Evolutionary conservation across 805 yeast species (phyloP), one percentile per base, ranked within the genome.

Genomic region (Priceomyces medius): DNA sequence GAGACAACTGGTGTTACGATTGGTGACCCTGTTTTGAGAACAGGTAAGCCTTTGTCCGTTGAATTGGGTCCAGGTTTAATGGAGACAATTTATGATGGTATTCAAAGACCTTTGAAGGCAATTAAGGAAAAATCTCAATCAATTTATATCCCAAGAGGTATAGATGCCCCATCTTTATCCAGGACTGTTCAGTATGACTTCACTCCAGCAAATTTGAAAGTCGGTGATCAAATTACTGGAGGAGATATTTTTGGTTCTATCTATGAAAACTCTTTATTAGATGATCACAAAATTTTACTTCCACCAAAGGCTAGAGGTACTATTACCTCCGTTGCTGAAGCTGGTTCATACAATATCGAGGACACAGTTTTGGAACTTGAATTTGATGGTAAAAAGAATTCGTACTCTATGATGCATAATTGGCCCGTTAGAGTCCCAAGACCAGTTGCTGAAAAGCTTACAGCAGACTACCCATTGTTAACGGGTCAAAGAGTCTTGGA

Each of bases 351-450:
- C 73, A 81, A 83, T 33, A 88, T 93, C 43, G 96, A 88, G 52
- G 97, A 90, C 57, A 80, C 88, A 38, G 73, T 93, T 41, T 71
- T 93, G 54, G 99, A 93, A 72, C 88, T 93, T 46, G 99, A 93
- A 70, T 93, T 90, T 58, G 91, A 89, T 48, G 98, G 97, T 53
- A 77, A 80, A 59, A 85, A 78, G 53, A 77, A 76, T 53, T 74
- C 78, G 38, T 91, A 87, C 74, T 76, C 95, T 33, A 89, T 93
- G 97, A 88, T 81, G 85, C 99, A 93, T 71, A 83, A 97, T 20
- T 93, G 99, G 99, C 99, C 99, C 27, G 99, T 93, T 48, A 89
- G 99, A 77, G 96, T 90, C 34, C 98, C 99, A 56, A 85, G 99
- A 73, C 99, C 99, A 13, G 98, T 91, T 36, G 85, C 97, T 38